These are phyloP conservation scores for Plasmodium billcollinsi DNA, from an alignment of 169 alveolate species.

Conservation along the genomic window DNA sequence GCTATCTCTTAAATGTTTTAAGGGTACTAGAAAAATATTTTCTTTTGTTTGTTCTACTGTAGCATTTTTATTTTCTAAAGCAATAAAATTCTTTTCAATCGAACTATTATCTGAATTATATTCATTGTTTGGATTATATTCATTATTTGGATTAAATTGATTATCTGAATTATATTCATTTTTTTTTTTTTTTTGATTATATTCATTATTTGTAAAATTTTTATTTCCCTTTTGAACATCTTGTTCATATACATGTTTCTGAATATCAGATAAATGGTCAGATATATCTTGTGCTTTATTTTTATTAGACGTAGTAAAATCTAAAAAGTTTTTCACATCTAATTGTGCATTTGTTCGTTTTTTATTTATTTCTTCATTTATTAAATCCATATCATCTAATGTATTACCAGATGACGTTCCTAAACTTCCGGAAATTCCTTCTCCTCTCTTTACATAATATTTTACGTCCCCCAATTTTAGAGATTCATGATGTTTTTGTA, in stretches of 20 bases:
- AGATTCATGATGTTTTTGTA: constrained; percentile 62
- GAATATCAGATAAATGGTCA: constrained; percentile 16
- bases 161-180: not conserved
- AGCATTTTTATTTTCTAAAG: constrained; percentile 1
- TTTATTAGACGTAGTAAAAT: constrained; percentile 2
- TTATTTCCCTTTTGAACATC: not conserved
- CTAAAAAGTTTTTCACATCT: constrained; percentile 12
- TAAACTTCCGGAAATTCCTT: constrained; percentile 69
- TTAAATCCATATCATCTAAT: constrained; percentile 10
- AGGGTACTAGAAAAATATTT: constrained; percentile 36
- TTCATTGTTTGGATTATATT: not conserved
- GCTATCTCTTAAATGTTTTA: constrained; percentile 78
- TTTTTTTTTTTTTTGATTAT: not conserved
- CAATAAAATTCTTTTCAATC: constrained; percentile 4
- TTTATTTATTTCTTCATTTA: constrained; percentile 32
- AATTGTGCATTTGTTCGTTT: constrained; percentile 5
- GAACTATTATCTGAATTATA: not conserved
- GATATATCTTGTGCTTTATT: not conserved
- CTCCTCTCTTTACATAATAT: constrained; percentile 69
- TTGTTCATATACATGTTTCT: constrained; percentile 39
- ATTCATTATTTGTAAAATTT: not conserved
- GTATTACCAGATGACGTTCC: constrained; percentile 22
- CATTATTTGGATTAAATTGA: not conserved
- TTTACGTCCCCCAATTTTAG: constrained; percentile 55
- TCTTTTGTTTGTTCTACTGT: constrained; percentile 32